A percentile compares a stretch with the other conserved stretches of the same genome.
phyloP scores from a whole-genome alignment of 2,329 filamentous ascomycete species.

The Ceratocystis diversiconidia region DNA sequence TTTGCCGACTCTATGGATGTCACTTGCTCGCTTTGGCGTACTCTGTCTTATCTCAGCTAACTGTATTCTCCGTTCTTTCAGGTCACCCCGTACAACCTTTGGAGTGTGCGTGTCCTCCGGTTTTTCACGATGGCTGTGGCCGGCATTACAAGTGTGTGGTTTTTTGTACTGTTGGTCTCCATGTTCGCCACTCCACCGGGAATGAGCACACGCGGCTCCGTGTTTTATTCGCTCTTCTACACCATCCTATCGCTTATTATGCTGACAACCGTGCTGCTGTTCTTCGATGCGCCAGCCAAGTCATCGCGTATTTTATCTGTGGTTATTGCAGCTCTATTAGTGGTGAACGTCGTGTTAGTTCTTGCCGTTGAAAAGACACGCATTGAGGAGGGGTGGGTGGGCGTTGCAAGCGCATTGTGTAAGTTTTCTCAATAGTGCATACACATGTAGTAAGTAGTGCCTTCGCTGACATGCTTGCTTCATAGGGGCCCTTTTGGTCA shows the following conservation, averaged over 20 bases:
- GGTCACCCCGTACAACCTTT: constrained; percentile 88
- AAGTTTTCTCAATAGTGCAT: constrained; percentile 20
- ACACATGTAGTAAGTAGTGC: no score
- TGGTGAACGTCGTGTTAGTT: constrained; percentile 63
- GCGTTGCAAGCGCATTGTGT: constrained; percentile 69
- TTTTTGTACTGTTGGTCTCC: constrained; percentile 75
- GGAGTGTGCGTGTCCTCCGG: constrained; percentile 70
- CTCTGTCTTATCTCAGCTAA: neutral
- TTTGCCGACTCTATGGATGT: neutral
- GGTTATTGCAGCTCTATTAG: constrained; percentile 39
- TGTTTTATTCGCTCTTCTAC: constrained; percentile 79
- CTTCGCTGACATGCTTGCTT: neutral
- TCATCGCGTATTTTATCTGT: constrained; percentile 60
- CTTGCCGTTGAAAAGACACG: constrained; percentile 59
- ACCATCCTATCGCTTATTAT: constrained; percentile 64
- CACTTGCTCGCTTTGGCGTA: neutral
- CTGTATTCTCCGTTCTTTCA: neutral
- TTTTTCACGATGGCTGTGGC: constrained; percentile 67
- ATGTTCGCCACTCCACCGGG: constrained; percentile 82
- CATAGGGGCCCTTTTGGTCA: constrained; percentile 58
- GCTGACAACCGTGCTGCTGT: constrained; percentile 62
- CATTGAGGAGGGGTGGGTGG: constrained; percentile 79
- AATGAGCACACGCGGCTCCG: constrained; percentile 75
- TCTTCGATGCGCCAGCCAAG: constrained; percentile 75
- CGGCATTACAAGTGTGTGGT: constrained; percentile 72